phyloP scores from a whole-genome alignment of 768 basidiomycete species.

The Suillus subalutaceus region DNA sequence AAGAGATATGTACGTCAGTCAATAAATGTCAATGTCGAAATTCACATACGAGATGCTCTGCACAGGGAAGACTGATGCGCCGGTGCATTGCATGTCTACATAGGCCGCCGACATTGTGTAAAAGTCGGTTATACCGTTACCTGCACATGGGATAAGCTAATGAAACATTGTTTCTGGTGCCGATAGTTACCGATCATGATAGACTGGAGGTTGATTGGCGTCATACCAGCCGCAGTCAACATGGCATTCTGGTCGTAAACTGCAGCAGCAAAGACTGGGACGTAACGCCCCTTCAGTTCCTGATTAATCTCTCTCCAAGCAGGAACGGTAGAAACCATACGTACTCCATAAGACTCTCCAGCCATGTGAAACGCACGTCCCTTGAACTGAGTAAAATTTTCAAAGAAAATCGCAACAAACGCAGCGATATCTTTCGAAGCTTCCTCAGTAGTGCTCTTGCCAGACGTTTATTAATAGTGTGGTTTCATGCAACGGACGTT shows the following conservation, averaged over 20 bases:
- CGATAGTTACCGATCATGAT: slow-evolving; percentile 46
- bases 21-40: slow-evolving; percentile 4
- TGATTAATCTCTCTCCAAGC: not conserved
- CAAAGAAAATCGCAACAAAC: slow-evolving; percentile 74
- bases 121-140: slow-evolving; percentile 48
- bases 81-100: slow-evolving; percentile 59
- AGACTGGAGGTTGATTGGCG: slow-evolving; percentile 52
- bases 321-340: slow-evolving; percentile 15
- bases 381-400: slow-evolving; percentile 71
- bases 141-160: slow-evolving; percentile 21
- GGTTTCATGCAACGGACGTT: slow-evolving; percentile 8
- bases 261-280: slow-evolving; percentile 52
- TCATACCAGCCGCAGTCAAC: slow-evolving; percentile 46
- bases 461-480: not conserved
- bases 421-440: slow-evolving; percentile 72
- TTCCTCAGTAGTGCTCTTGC: slow-evolving; percentile 62
- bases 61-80: slow-evolving; percentile 50
- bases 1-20: slow-evolving; percentile 3
- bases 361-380: slow-evolving; percentile 66
- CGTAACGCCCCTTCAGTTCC: slow-evolving; percentile 46
- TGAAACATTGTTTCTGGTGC: not conserved
- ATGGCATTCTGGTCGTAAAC: slow-evolving; percentile 51
- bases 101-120: slow-evolving; percentile 42
- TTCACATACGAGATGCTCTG: slow-evolving; percentile 44
- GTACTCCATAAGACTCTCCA: slow-evolving; percentile 58